Evolutionary conservation across 257 asterid species (phyloP).

Genomic region (Penstemon davidsonii): DNA sequence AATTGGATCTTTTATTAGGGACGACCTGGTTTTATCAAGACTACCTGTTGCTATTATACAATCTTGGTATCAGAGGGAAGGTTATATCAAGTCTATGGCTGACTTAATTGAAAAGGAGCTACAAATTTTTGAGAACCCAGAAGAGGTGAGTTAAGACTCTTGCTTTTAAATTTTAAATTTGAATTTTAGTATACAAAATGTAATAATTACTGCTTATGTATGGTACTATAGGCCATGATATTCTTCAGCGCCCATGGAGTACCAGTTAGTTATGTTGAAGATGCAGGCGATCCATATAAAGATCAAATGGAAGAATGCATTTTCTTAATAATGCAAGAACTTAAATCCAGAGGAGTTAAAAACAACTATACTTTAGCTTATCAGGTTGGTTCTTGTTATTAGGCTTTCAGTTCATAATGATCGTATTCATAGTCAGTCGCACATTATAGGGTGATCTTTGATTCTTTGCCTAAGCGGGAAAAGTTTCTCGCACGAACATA

Average conservation of each 20-base stretch:
- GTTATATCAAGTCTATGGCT: slow-evolving; percentile 89
- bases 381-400: slow-evolving; percentile 56
- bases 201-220: slow-evolving; percentile 17
- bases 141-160: slow-evolving; percentile 50
- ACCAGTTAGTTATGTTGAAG: slow-evolving; percentile 87
- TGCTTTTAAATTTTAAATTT: neutral
- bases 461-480: neutral
- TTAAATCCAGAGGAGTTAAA: slow-evolving; percentile 67
- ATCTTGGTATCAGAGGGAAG: slow-evolving; percentile 93
- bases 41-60: slow-evolving; percentile 86
- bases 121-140: slow-evolving; percentile 52
- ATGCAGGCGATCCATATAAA: slow-evolving; percentile 90
- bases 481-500: neutral
- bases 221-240: slow-evolving; percentile 59
- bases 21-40: slow-evolving; percentile 59
- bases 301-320: slow-evolving; percentile 98
- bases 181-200: neutral
- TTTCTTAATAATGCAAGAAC: slow-evolving; percentile 84
- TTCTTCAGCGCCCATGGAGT: slow-evolving; percentile 99
- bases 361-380: slow-evolving; percentile 84
- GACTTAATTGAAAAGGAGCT: slow-evolving; percentile 82
- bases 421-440: too few species aligned
- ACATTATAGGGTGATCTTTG: neutral
- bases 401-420: slow-evolving; percentile 9
- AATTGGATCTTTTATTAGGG: slow-evolving; percentile 38